Evolutionary conservation across 2,329 filamentous ascomycete genomes (phyloP), one percentile per base, ranked within the genome.

Genomic region (Fusarium euwallaceae): DNA sequence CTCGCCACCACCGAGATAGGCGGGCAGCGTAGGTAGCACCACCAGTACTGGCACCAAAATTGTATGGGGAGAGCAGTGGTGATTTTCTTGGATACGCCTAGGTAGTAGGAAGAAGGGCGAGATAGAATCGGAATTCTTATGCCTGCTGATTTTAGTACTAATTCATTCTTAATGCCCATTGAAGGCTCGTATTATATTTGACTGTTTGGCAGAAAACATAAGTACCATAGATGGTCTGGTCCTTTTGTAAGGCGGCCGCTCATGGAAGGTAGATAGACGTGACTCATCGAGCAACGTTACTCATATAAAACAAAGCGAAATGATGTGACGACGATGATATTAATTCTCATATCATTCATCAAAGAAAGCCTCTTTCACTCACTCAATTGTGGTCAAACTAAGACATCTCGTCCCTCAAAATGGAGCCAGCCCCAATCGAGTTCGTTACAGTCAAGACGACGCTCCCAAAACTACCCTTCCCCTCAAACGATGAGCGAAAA

Each of bases 391-490:
- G 22, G 43, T 48, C 16, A 16, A 24, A 17, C 16, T 6, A 9
- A 48, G 14, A 27, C 22, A 48, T 17, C 43, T 48, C 4, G n/a
- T 37, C 10, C n/a, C 48, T 55, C 70, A 62, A 66, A 63, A 80
- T 79, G 80, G 67, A 77, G 27, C 16, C 41, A 32, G n/a, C 74
- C 17, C 67, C 77, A 9, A 55, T 82, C 32, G 78, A 82, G 67
- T 80, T 74, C 72, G 76, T 86, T 68, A 86, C 80, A 51, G 83
- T 90, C 69, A 86, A 84, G 78, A 88, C 88, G 24, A 87, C 84
- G 2, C 81, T 87, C 12, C 88, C 89, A 2, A 76, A 79, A 14
- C 64, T 68, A 4, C 86, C 86, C 0, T 78, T 87, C 3, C 87
- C 85, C 6, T 80, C 82, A 4, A 84, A 83, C 64, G 66, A 75